phyloP scores from a whole-genome alignment of 2,329 filamentous ascomycete genomes.

The Claviceps spartinae region DNA sequence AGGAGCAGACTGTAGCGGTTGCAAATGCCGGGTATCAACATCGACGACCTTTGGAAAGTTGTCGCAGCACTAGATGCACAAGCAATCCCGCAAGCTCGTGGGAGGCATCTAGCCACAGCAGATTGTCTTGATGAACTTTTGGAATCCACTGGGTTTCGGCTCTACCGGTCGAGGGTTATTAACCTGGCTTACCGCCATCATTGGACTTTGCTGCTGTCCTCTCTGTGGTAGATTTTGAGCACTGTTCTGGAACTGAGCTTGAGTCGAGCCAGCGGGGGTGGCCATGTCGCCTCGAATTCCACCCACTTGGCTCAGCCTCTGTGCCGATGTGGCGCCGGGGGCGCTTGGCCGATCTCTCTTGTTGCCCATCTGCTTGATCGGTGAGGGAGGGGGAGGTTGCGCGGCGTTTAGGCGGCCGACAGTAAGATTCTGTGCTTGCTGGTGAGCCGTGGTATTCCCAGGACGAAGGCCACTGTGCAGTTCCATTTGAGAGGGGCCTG shows the following conservation, averaged over 20 bases:
- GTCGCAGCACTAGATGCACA: slow-evolving; percentile 16
- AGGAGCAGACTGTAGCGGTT: background rate
- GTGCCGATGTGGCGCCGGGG: slow-evolving; percentile 57
- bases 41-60: slow-evolving; percentile 10
- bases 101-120: slow-evolving; percentile 60
- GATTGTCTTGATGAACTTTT: slow-evolving; percentile 84
- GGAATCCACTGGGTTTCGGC: slow-evolving; percentile 65
- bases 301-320: slow-evolving; percentile 64
- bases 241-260: slow-evolving; percentile 94
- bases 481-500: slow-evolving; percentile 74
- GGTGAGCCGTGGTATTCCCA: slow-evolving; percentile 50
- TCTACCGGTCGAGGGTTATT: slow-evolving; percentile 44
- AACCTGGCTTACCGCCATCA: slow-evolving; percentile 39
- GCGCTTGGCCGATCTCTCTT: slow-evolving; percentile 63
- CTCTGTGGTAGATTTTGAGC: slow-evolving; percentile 68
- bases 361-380: slow-evolving; percentile 69
- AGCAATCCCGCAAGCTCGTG: slow-evolving; percentile 15
- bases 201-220: slow-evolving; percentile 45
- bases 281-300: slow-evolving; percentile 56
- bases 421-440: slow-evolving; percentile 53
- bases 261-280: slow-evolving; percentile 80
- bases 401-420: slow-evolving; percentile 86
- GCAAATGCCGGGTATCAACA: background rate
- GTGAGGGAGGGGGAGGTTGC: slow-evolving; percentile 78
- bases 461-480: slow-evolving; percentile 60